phyloP scores from a whole-genome alignment of 257 asterid genomes.

The Coffea canephora region DNA sequence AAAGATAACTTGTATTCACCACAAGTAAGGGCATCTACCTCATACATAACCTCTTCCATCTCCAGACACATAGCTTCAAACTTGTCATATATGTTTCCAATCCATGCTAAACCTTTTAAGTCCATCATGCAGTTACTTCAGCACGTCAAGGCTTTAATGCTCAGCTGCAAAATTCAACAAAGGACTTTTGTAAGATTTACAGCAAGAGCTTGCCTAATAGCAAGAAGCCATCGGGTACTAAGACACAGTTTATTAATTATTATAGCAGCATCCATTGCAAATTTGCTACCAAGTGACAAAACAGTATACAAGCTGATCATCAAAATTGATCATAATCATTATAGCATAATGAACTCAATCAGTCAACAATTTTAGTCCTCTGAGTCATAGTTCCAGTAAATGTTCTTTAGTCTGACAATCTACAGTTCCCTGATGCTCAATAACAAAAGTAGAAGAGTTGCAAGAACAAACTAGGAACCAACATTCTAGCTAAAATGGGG shows the following conservation, averaged over 20 bases:
- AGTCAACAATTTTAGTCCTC: background rate
- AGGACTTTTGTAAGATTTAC: background rate
- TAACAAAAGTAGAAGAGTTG: background rate
- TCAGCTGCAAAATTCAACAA: slow-evolving; percentile 9
- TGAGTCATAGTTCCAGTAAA: background rate
- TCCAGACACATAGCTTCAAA: slow-evolving; percentile 81
- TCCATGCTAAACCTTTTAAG: slow-evolving; percentile 72
- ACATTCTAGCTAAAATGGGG: background rate
- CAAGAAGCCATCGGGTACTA: background rate
- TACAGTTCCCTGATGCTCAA: background rate
- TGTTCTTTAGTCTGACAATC: background rate
- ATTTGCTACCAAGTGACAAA: background rate
- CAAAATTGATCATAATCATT: background rate
- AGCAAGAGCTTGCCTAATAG: background rate
- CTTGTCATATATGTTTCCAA: slow-evolving; percentile 63
- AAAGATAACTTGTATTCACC: background rate
- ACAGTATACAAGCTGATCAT: background rate
- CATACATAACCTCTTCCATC: slow-evolving; percentile 72
- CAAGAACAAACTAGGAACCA: background rate
- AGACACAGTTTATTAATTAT: background rate
- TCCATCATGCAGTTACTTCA: slow-evolving; percentile 43
- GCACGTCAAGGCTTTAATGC: background rate
- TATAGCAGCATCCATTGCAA: background rate
- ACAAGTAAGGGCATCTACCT: slow-evolving; percentile 40
- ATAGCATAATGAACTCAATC: background rate